Base-by-base conservation (phyloP, 164 flowering plant genomes). In the Chloranthus sessilifolius region DNA sequence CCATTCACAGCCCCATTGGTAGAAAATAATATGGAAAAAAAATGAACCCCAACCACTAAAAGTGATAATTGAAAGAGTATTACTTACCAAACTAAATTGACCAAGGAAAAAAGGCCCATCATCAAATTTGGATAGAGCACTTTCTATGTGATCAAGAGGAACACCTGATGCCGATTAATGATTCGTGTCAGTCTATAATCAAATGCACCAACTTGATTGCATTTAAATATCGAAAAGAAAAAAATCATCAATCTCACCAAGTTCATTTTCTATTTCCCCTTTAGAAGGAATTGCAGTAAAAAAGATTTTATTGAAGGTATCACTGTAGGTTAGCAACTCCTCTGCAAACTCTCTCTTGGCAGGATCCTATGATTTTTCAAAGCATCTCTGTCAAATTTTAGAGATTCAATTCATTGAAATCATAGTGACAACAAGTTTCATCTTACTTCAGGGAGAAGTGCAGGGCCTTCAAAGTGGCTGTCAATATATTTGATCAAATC, bases 91-190 rank as follows among this genome's bases (percentile, higher is more conserved):
- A 59, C 94, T 92, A 64, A 92, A 73, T 43, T 83, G 74, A n/a
- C 96, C 98, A 24, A 92, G 87, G 73, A 92, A 80, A 77, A 85
- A 92, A 16, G 91, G 95, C 1, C 98, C 96, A 59, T 83, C 85
- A 31, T 74, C 80, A 55, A 80, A 92, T 54, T 82, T 92, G 15
- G 67, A 52, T 33, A 92, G 94, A 51, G 94, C 80, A 21, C 60
- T 64, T 62, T 92, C 96, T 28, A 92, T 39, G 70, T 77, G 63
- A 71, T 92, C 95, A 68, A 85, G 77, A 15, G 71, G 64, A 57
- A 75, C 63, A 64, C 60, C 95, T 88, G 70, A 24, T 15, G 7
- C 28, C 16, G 21, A 15, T 23, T 28, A 15, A 20, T 4, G 6
- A 21, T 17, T 27, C 16, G 11, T 5, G 17, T 28, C 22, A 22